Percentiles rank a stretch among this genome's conserved stretches.
Evolutionary conservation across 495 filamentous ascomycete species (phyloP).

Genomic region (Lindgomyces ingoldianus): DNA sequence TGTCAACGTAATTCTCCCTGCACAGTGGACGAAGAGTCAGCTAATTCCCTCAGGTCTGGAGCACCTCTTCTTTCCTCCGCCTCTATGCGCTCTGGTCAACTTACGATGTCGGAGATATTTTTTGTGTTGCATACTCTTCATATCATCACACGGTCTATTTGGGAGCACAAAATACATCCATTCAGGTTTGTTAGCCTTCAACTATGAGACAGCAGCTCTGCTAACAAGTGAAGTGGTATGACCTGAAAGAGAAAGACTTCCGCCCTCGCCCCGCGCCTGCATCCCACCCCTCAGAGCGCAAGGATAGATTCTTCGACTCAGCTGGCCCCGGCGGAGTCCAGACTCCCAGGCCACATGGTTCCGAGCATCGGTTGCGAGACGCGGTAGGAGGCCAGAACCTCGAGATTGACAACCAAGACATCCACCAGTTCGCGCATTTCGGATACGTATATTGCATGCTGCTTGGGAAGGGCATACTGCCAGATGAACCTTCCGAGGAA

Average conservation of each 20-base stretch:
- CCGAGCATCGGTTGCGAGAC: conserved; percentile 41
- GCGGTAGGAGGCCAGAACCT: conserved; percentile 63
- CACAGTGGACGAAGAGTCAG: neutral
- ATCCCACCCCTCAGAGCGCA: conserved; percentile 75
- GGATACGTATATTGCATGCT: conserved; percentile 97
- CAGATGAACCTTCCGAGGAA: conserved; percentile 65
- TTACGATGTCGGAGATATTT: conserved; percentile 94
- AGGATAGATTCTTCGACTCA: conserved; percentile 94
- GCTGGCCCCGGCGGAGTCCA: conserved; percentile 76
- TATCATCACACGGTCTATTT: conserved; percentile 80
- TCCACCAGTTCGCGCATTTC: conserved; percentile 87
- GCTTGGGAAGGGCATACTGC: conserved; percentile 65
- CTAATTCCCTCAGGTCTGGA: conserved; percentile 58
- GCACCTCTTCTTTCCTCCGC: conserved; percentile 59
- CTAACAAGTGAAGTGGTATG: conserved; percentile 57
- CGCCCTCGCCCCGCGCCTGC: conserved; percentile 62
- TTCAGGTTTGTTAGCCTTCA: conserved; percentile 59
- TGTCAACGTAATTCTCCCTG: conserved; percentile 69
- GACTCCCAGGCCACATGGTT: conserved; percentile 55
- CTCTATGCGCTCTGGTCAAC: conserved; percentile 89
- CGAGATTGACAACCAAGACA: conserved; percentile 79
- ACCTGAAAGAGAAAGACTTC: conserved; percentile 56
- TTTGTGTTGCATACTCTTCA: conserved; percentile 83
- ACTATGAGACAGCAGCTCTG: neutral
- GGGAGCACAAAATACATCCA: conserved; percentile 91